phyloP scores from a whole-genome alignment of 371 early-diverging fungal species.

The Nematocida ausubeli region DNA sequence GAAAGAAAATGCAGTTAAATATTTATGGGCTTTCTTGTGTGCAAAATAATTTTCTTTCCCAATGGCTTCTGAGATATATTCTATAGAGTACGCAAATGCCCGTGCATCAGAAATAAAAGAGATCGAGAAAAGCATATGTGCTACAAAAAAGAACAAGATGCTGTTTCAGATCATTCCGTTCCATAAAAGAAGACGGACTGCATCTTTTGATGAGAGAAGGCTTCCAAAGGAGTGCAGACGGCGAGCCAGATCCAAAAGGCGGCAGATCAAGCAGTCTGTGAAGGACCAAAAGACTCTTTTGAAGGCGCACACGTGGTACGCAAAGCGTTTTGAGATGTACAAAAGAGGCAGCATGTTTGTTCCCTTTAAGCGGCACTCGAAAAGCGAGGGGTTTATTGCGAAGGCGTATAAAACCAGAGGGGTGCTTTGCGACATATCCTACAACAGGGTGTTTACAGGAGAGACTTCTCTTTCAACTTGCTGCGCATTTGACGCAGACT shows the following conservation, averaged over 20 bases:
- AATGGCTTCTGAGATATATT: slow-evolving; percentile 40
- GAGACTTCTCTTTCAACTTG: not conserved
- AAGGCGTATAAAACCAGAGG: slow-evolving; percentile 36
- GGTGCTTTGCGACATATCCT: slow-evolving; percentile 41
- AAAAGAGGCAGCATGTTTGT: slow-evolving; percentile 4
- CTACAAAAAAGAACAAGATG: slow-evolving; percentile 54
- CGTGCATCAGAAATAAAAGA: slow-evolving; percentile 46
- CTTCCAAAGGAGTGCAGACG: slow-evolving; percentile 35
- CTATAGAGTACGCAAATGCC: slow-evolving; percentile 44
- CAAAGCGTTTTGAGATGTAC: slow-evolving; percentile 46
- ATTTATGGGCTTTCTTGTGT: too few species aligned
- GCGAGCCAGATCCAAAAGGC: slow-evolving; percentile 28
- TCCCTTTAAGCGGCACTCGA: slow-evolving; percentile 27
- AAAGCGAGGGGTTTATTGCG: slow-evolving; percentile 32
- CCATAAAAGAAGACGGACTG: slow-evolving; percentile 55
- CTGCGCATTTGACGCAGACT: not conserved
- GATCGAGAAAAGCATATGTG: slow-evolving; percentile 39
- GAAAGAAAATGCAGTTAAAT: too few species aligned
- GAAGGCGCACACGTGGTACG: slow-evolving; percentile 46
- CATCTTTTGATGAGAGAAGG: slow-evolving; percentile 55
- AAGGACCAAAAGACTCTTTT: slow-evolving; percentile 1
- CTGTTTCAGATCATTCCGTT: slow-evolving; percentile 57
- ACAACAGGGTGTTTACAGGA: slow-evolving; percentile 3
- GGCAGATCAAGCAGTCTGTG: not conserved
- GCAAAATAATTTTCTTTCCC: slow-evolving; percentile 2